Evolutionary conservation across 2,329 filamentous ascomycete species (phyloP), one percentile per base, ranked within the genome.

Genomic region (Dactylonectria macrodidyma): DNA sequence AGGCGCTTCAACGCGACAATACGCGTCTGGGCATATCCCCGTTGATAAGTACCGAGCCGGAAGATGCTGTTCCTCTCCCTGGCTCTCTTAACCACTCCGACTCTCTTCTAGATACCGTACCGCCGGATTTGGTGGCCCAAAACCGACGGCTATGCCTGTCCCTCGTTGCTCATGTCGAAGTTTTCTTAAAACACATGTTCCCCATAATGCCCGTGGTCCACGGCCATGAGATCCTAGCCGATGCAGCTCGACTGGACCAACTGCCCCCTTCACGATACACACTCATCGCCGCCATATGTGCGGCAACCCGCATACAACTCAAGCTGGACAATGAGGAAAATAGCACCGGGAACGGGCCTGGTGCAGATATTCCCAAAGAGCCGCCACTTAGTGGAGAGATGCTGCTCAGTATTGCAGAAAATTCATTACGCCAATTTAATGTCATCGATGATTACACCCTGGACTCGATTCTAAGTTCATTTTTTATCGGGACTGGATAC

Each of bases 401-500:
- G 26, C 24, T 51, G 5, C 48, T 51, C 7, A 12, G 14, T 33
- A 30, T 14, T n/a, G 48, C 48, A 3, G 48, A 51, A 16, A 30
- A 51, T 7, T 24, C 48, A 51, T 51, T 12, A 12, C 48, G 48
- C 26, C 14, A 51, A 12, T 33, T 51, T 2, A 12, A 51, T 14
- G 7, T 51, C 10, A 10, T 33, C 14, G 48, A 51, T 12, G 48
- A 33, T 73, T 47, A 64, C 36, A 61, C 50, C 26, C 58, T 74
- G 12, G 72, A 75, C 33, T 66, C 72, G 3, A 59, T 76, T 14
- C 24, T 75, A 44, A 68, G 67, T 4, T 72, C 70, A 1, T 76
- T 71, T 30, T 75, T 76, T 34, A 60, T 74, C 2, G 74, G 74
- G 51, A 67, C 73, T 8, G 64, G 63, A 34, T 72, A 75, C 52